phyloP scores from a whole-genome alignment of 129 eudicot genomes.

The Glebionis coronaria region DNA sequence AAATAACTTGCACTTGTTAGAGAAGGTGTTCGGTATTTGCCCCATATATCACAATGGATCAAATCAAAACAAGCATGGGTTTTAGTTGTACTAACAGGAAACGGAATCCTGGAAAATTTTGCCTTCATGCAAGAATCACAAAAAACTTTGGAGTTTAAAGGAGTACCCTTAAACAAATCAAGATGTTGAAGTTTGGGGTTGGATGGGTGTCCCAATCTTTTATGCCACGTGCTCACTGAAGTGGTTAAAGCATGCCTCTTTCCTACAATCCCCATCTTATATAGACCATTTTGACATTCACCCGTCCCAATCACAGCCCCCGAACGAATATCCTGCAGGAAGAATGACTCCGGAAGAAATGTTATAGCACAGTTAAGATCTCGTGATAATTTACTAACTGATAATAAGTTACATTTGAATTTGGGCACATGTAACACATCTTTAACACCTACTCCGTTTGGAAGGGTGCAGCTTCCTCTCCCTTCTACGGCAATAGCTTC shows the following conservation, averaged over 20 bases:
- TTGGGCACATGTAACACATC: not conserved
- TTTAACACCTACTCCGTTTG: not conserved
- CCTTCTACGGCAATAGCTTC: too few species aligned
- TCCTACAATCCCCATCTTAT: not conserved
- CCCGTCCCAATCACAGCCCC: constrained; percentile 5
- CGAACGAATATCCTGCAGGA: not conserved
- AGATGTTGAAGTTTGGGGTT: not conserved
- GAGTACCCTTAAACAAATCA: not conserved
- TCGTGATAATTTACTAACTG: too few species aligned
- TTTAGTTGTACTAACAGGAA: not conserved
- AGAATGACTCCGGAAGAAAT: not conserved
- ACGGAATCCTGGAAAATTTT: not conserved
- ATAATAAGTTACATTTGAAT: too few species aligned
- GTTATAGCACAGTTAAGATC: not conserved
- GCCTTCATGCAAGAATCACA: constrained; percentile 1
- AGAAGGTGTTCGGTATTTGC: too few species aligned
- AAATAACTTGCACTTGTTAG: not conserved
- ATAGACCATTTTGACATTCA: not conserved
- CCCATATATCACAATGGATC: not conserved
- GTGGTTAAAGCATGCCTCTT: not conserved
- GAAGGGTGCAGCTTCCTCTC: not conserved
- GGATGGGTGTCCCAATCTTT: not conserved
- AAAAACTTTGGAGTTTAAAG: not conserved
- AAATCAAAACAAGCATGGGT: not conserved
- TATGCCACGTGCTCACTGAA: not conserved